These are phyloP conservation scores for Populus davidiana DNA, from an alignment of 345 rosid species.

Conservation along the genomic window DNA sequence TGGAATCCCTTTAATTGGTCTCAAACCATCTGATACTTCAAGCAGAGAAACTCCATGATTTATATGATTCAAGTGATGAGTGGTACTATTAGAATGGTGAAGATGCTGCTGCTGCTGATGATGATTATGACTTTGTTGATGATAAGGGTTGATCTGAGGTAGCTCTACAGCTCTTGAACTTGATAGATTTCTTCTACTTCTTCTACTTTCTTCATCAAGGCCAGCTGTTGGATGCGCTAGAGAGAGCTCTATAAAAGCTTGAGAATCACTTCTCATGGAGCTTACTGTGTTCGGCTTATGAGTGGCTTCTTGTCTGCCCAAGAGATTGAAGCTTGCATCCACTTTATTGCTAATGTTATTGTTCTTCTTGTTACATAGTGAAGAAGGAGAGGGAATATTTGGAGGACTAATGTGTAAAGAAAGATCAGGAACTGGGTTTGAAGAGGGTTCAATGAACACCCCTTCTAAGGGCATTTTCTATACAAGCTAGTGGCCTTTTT, in stretches of 20 bases:
- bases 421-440: slow-evolving; percentile 61
- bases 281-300: slow-evolving; percentile 17
- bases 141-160: slow-evolving; percentile 23
- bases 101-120: slow-evolving; percentile 13
- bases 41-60: slow-evolving; percentile 30
- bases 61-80: slow-evolving; percentile 16
- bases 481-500: not conserved
- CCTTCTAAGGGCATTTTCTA: slow-evolving; percentile 50
- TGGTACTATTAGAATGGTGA: not conserved
- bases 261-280: slow-evolving; percentile 16
- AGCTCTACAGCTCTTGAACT: slow-evolving; percentile 11
- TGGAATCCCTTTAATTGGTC: slow-evolving; percentile 81
- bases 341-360: not conserved
- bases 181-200: slow-evolving; percentile 4
- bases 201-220: not conserved
- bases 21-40: slow-evolving; percentile 41
- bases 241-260: slow-evolving; percentile 42
- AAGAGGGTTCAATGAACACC: slow-evolving; percentile 46
- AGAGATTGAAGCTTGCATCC: slow-evolving; percentile 16
- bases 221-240: slow-evolving; percentile 34
- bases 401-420: slow-evolving; percentile 75
- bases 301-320: slow-evolving; percentile 4
- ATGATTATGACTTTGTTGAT: slow-evolving; percentile 16
- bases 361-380: slow-evolving; percentile 12
- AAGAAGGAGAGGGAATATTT: slow-evolving; percentile 22